Evolutionary conservation across 2,329 filamentous ascomycete genomes (phyloP).

Genomic region (Aspergillus nomiae): DNA sequence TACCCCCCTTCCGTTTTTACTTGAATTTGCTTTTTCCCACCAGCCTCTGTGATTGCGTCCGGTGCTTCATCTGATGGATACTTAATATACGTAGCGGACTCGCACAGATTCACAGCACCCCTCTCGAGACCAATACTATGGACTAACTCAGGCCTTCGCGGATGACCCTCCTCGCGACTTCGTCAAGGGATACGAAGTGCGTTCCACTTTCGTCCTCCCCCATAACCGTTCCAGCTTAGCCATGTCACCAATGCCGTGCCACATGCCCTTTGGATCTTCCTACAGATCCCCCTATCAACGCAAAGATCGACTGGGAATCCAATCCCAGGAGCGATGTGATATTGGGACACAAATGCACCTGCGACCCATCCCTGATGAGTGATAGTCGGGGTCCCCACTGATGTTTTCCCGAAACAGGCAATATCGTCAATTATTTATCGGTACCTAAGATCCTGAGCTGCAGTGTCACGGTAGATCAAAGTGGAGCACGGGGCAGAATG

Average conservation of each 20-base stretch:
- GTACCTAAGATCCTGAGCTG: conserved; percentile 9
- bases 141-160: not conserved
- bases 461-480: conserved; percentile 11
- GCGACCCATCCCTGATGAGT: conserved; percentile 2
- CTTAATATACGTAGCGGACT: conserved; percentile 1
- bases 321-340: not conserved
- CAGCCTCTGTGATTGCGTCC: not conserved
- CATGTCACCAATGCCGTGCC: not conserved
- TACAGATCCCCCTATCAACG: not conserved
- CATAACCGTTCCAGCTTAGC: not conserved
- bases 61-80: conserved; percentile 1
- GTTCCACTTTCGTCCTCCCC: not conserved
- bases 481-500: conserved; percentile 12
- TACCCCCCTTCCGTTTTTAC: not conserved
- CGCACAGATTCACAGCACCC: not conserved
- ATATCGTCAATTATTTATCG: conserved; percentile 6
- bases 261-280: conserved; percentile 2
- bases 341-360: not conserved
- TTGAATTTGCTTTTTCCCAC: not conserved
- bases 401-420: not conserved
- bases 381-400: conserved; percentile 2
- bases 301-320: not conserved
- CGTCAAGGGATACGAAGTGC: conserved; percentile 1
- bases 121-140: not conserved
- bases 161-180: not conserved